These are phyloP conservation scores for Sugiyamaella pinicola DNA, from an alignment of 1,139 yeast species.

Conservation along the genomic window DNA sequence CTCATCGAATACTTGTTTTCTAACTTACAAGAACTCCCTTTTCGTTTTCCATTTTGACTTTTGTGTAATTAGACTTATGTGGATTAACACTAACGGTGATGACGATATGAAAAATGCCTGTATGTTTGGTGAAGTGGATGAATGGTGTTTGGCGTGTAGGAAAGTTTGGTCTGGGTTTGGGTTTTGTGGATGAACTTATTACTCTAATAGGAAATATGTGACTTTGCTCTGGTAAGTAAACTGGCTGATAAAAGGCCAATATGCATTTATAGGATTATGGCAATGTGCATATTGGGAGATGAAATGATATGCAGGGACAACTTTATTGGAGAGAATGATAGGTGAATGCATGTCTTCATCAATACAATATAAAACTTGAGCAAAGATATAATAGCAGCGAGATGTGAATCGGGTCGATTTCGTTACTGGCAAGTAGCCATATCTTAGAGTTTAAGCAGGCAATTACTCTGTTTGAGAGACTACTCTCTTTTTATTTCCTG, in stretches of 20 bases:
- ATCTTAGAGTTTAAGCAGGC: too few relatives aligned
- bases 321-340: too few relatives aligned
- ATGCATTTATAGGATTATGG: background rate
- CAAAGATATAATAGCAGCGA: too few relatives aligned
- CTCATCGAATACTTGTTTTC: background rate
- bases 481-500: too few relatives aligned
- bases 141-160: background rate
- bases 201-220: constrained; percentile 16
- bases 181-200: background rate
- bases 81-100: constrained; percentile 15
- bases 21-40: constrained; percentile 95
- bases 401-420: too few relatives aligned
- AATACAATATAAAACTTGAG: too few relatives aligned
- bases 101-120: constrained; percentile 13
- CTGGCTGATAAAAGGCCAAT: background rate
- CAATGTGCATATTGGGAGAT: background rate
- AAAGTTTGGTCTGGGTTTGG: constrained; percentile 16
- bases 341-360: too few relatives aligned
- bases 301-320: constrained; percentile 3
- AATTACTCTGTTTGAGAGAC: too few relatives aligned
- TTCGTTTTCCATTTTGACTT: constrained; percentile 95
- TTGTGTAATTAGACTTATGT: constrained; percentile 11
- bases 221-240: background rate
- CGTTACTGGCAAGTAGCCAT: too few relatives aligned
- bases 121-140: constrained; percentile 9